Base-by-base conservation (phyloP, 176 grass and related monocot species). In the Areca catechu region DNA sequence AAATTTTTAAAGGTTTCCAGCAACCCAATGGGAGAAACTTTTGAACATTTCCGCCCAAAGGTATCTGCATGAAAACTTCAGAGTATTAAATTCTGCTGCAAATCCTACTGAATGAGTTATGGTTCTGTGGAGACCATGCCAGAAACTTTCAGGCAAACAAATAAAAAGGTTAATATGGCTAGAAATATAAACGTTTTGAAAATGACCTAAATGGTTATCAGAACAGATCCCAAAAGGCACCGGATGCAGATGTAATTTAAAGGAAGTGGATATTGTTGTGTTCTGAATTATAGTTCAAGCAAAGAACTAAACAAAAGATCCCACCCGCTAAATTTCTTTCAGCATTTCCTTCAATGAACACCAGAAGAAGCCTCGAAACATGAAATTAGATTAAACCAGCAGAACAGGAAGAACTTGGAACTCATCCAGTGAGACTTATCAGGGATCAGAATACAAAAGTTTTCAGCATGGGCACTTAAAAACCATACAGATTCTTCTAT, bases 31-130 rank as follows among this genome's bases (percentile, higher is more conserved):
- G 16, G 66, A 22, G 62, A 63, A 47, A 14, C 58, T 74, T 89
- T 84, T 89, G 86, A 89, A 80, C 80, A 63, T 27, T 57, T 56
- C 53, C 48, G n/a, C 34, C 60, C 43, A 51, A 80, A 58, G 80
- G 71, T 48, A 71, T 49, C 65, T 66, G 16, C 24, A 80, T 75
- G 80, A 66, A 78, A 77, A 67, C 86, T 81, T 81, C 74, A 68
- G 78, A 81, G 74, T 47, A 83, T 77, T 69, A 67, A 61, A 43
- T 47, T 51, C 61, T 68, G 51, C 65, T 51, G 56, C 67, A 63
- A 72, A 43, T 43, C 34, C 34, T 43, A 43, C 34, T 14, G 6
- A 12, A 43, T 43, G 34, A 10, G 34, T 43, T 14, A 43, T 43
- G 34, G 34, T 43, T 43, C 5, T 14, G 34, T 14, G 7, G 10